These are phyloP conservation scores for Croton laevigatus DNA, from an alignment of 441 rosid genomes.

Conservation along the genomic window DNA sequence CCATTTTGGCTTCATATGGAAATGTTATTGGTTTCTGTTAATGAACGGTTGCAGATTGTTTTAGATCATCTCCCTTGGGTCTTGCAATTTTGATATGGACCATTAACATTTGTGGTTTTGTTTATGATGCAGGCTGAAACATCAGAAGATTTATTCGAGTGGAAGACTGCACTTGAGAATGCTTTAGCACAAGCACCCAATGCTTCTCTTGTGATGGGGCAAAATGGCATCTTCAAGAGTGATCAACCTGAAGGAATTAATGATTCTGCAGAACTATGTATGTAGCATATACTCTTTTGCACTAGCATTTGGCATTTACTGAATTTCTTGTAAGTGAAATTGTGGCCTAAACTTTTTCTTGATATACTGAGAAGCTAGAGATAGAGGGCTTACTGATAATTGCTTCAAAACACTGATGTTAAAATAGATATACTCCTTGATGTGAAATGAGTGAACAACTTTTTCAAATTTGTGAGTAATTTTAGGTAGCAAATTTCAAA, in stretches of 20 bases:
- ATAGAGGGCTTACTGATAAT: background rate
- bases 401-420: background rate
- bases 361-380: constrained; percentile 7
- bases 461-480: background rate
- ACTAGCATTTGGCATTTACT: background rate
- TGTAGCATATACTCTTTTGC: constrained; percentile 20
- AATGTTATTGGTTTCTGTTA: background rate
- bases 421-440: background rate
- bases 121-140: constrained; percentile 78
- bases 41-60: background rate
- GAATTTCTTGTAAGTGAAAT: background rate
- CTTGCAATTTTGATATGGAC: constrained; percentile 2
- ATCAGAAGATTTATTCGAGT: constrained; percentile 81
- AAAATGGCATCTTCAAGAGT: constrained; percentile 75
- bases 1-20: background rate
- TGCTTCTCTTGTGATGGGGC: constrained; percentile 70
- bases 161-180: constrained; percentile 91
- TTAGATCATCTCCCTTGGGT: background rate
- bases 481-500: background rate
- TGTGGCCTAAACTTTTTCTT: constrained; percentile 1
- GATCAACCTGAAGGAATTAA: constrained; percentile 60
- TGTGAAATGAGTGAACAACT: background rate
- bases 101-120: constrained; percentile 13
- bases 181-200: constrained; percentile 92
- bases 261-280: constrained; percentile 59